phyloP scores from a whole-genome alignment of 1,139 yeast genomes.

The Pichia sp. region DNA sequence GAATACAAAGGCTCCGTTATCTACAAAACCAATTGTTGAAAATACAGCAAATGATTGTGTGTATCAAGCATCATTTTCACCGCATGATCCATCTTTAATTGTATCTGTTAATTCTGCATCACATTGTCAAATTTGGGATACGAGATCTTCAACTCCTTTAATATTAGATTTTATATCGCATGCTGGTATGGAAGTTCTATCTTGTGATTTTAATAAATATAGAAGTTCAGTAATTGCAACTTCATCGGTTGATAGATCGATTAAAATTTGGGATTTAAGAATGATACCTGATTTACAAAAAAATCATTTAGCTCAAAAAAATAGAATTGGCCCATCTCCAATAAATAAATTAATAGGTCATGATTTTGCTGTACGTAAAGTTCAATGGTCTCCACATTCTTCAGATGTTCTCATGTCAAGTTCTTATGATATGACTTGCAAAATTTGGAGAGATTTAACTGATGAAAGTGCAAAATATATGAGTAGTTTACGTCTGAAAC shows the following conservation, averaged over 20 bases:
- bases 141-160: constrained; percentile 61
- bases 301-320: constrained; percentile 35
- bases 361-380: constrained; percentile 77
- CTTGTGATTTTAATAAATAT: constrained; percentile 89
- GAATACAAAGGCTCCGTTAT: constrained; percentile 18
- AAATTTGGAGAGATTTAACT: constrained; percentile 76
- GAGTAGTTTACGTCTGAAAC: constrained; percentile 33
- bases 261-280: constrained; percentile 83
- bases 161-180: constrained; percentile 63
- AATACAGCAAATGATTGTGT: constrained; percentile 46
- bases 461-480: constrained; percentile 46
- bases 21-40: constrained; percentile 25
- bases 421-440: constrained; percentile 88
- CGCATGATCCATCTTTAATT: constrained; percentile 69
- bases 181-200: constrained; percentile 71
- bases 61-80: constrained; percentile 78
- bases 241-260: constrained; percentile 82
- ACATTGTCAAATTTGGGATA: constrained; percentile 76
- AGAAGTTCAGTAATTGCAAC: constrained; percentile 72
- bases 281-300: constrained; percentile 39
- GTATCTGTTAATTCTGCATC: constrained; percentile 79
- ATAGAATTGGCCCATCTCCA: constrained; percentile 58
- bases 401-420: constrained; percentile 65
- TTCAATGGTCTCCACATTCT: constrained; percentile 85
- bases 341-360: constrained; percentile 79